phyloP scores from a whole-genome alignment of 192 early-diverging fungal species.

The Coemansia asiatica region DNA sequence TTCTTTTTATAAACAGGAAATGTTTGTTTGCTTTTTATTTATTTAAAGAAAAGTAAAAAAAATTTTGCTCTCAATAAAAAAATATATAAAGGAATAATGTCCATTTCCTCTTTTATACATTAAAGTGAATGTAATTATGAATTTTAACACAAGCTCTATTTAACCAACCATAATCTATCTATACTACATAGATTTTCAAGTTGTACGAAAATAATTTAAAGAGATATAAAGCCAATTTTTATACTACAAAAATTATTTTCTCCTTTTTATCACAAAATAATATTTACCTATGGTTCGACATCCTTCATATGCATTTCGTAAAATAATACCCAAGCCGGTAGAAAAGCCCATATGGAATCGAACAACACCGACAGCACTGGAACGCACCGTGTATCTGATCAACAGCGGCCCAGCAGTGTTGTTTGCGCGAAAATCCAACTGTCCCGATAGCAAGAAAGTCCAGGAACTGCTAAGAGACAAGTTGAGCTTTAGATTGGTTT shows the following conservation, averaged over 20 bases:
- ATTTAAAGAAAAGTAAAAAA: too few relatives aligned
- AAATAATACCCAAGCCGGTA: constrained; percentile 27
- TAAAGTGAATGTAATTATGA: too few relatives aligned
- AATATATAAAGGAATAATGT: too few relatives aligned
- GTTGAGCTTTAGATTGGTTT: constrained; percentile 22
- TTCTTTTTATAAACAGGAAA: too few relatives aligned
- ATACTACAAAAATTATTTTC: background rate
- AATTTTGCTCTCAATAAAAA: too few relatives aligned
- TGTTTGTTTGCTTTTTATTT: too few relatives aligned
- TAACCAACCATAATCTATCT: too few relatives aligned
- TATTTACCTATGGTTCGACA: constrained; percentile 13
- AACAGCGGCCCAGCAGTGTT: constrained; percentile 40
- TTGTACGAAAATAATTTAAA: too few relatives aligned
- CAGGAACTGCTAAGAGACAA: constrained; percentile 9
- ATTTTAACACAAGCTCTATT: too few relatives aligned
- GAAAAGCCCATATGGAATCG: constrained; percentile 29
- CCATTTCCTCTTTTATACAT: too few relatives aligned
- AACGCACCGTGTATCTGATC: constrained; percentile 28
- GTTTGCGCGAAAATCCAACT: constrained; percentile 29
- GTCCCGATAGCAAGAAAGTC: constrained; percentile 18
- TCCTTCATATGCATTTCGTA: constrained; percentile 36
- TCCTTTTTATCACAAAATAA: background rate
- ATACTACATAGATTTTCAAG: too few relatives aligned
- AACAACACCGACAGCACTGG: constrained; percentile 31
- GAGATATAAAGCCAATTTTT: background rate